Percentiles rank a stretch among this genome's conserved stretches.
Conservation (phyloP, 2,329 filamentous ascomycete genomes). For the Ophiostoma fasciatum region DNA sequence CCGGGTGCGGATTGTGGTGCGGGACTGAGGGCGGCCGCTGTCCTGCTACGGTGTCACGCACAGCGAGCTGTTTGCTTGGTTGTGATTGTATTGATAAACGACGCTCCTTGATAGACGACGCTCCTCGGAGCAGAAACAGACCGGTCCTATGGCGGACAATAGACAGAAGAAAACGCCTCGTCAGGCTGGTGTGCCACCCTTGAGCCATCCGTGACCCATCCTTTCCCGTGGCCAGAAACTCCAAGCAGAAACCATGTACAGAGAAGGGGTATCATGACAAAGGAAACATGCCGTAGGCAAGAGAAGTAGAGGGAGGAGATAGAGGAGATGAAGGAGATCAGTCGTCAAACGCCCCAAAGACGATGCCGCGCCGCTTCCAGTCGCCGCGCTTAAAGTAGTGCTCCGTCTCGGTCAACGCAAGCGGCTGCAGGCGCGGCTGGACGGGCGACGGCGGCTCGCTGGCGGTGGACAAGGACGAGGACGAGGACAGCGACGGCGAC, state of each 20-base stretch:
- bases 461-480: no score
- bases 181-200: no score
- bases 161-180: no score
- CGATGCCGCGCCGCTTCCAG: constrained; percentile 22
- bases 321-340: constrained; percentile 5
- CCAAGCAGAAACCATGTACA: neutral
- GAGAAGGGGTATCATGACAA: constrained; percentile 10
- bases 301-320: neutral
- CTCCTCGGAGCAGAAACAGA: no score
- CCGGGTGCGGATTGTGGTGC: neutral
- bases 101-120: no score
- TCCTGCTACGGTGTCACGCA: no score
- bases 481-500: no score
- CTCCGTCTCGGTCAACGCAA: constrained; percentile 12
- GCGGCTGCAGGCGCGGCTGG: constrained; percentile 12
- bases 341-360: constrained; percentile 18
- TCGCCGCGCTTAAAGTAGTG: constrained; percentile 19
- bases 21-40: neutral
- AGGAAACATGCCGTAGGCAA: constrained; percentile 1
- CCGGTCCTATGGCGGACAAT: no score
- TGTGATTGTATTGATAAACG: no score
- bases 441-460: constrained; percentile 8
- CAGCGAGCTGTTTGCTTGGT: neutral
- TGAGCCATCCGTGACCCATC: no score
- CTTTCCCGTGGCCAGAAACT: no score